Evolutionary conservation across 208 protist species (phyloP), one percentile per base, ranked within the genome.

Genomic region (Trypanosomatidae sp.): DNA sequence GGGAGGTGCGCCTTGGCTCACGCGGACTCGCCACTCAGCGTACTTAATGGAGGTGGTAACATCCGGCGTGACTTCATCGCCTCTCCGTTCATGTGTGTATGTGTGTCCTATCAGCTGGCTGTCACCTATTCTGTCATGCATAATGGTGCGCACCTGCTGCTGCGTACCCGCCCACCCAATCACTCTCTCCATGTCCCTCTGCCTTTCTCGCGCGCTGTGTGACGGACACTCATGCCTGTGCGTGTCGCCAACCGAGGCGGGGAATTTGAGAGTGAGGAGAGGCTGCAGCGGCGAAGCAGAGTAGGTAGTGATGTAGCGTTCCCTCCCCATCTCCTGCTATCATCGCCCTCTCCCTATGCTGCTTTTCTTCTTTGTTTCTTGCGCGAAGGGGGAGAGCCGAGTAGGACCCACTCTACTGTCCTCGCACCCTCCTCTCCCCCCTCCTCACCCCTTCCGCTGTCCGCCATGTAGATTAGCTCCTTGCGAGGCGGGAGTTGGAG

Each of bases 1-100:
- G 92, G 92, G 84, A 86, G 52, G 64, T 46, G 30, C 62, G 84
- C 44, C 85, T 97, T 15, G 80, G 73, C 1, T 28, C 70, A 12
- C 80, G 84, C 25, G 89, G 89, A 1, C 78, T 93, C 44, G 66
- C 72, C 8, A 62, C 41, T 7, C 67, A 49, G 3, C 62, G 77
- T 5, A 9, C 36, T 1, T 73, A 73, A n/a, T 50, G 19, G 9
- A 55, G 22, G 19, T 6, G 44, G 39, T 12, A 36, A 10, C 44
- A 22, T 28, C 4, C 10, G 13, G 44, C n/a, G n/a, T 19, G 39
- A 47, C 36, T 3, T 17, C 36, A 25, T 43, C 59, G n/a, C 59
- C 15, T 47, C 44, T 47, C 52, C 1, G 17, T 58, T n/a, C 30
- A 2, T 6, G 5, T 30, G n/a, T 22, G 25, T 28, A 15, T 49